These are phyloP conservation scores for Heliamphora pulchella DNA, from an alignment of 179 eudicot genomes.

Conservation along the genomic window DNA sequence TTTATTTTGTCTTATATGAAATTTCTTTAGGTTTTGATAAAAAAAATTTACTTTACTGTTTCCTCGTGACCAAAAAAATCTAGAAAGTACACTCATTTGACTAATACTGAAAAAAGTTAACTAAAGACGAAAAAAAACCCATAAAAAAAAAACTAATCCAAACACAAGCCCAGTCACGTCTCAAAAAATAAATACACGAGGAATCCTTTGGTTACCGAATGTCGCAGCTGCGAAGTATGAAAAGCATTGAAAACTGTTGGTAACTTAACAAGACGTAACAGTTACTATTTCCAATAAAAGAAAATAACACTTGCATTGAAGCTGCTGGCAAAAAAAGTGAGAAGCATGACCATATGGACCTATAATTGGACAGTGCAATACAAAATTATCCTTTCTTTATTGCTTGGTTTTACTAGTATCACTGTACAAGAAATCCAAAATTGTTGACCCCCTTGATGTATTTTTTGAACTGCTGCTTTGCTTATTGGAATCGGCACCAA, in stretches of 20 bases:
- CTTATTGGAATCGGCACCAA: slow-evolving; percentile 11
- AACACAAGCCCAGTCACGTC: background rate
- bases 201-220: background rate
- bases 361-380: background rate
- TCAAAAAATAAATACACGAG: background rate
- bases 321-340: background rate
- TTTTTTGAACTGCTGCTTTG: slow-evolving; percentile 21
- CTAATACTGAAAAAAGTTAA: too few relatives aligned
- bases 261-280: background rate
- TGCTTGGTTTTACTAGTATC: slow-evolving; percentile 15
- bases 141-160: too few relatives aligned
- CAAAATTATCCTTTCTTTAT: slow-evolving; percentile 9
- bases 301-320: slow-evolving; percentile 1
- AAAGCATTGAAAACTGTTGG: background rate
- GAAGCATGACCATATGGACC: background rate
- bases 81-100: too few relatives aligned
- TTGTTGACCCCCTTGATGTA: slow-evolving; percentile 24
- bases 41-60: too few relatives aligned
- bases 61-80: too few relatives aligned
- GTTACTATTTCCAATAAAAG: background rate
- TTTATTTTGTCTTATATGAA: too few relatives aligned
- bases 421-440: slow-evolving; percentile 30
- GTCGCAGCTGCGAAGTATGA: background rate
- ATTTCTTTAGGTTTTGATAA: too few relatives aligned
- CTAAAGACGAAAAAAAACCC: too few relatives aligned